Base-by-base conservation (phyloP, 495 filamentous ascomycete species). In the Hypoxylon fuscum region DNA sequence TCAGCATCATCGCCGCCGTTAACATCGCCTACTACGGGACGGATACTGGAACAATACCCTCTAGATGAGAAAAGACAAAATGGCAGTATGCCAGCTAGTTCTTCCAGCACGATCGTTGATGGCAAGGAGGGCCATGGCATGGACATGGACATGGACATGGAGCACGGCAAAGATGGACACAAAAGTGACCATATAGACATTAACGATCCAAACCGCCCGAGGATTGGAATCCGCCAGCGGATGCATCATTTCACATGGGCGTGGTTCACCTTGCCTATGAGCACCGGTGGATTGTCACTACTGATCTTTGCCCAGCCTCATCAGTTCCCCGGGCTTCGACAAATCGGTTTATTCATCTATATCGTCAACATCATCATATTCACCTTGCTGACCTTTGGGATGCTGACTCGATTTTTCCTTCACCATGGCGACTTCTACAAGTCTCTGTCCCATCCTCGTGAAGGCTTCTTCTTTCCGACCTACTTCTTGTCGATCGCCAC, bases 201-300 rank as follows among this genome's bases (percentile, higher is more conserved):
- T 7, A 41, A 63, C 59, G 64, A 68, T 12, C 64, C 64, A 9
- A 68, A 63, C 17, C 64, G 64, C 41, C 64, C 64, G 14, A 68
- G 64, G 49, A 35, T 59, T 44, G 64, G 64, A 25, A 9, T 83
- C 29, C 68, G 73, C 7, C 72, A 82, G 40, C 76, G 87, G 3
- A 69, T 89, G 6, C 78, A 82, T 43, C 87, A 89, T 60, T 88
- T 89, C 66, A 90, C 87, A 14, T 88, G 85, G 83, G 86, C 86
- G 10, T 89, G 86, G 85, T 90, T 86, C 64, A 88, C 85, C 10
- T 66, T 85, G 23, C 68, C 71, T 12, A 89, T 90, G 85, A 86
- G 85, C 46, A 87, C 84, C 0, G 84, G 85, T 20, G 87, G 87
- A 10, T 70, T 90, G 5, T 83, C 88, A 12, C 76, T 90, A 27